phyloP scores from a whole-genome alignment of 1,284 basidiomycete species.

The Melampsora allii-populina region DNA sequence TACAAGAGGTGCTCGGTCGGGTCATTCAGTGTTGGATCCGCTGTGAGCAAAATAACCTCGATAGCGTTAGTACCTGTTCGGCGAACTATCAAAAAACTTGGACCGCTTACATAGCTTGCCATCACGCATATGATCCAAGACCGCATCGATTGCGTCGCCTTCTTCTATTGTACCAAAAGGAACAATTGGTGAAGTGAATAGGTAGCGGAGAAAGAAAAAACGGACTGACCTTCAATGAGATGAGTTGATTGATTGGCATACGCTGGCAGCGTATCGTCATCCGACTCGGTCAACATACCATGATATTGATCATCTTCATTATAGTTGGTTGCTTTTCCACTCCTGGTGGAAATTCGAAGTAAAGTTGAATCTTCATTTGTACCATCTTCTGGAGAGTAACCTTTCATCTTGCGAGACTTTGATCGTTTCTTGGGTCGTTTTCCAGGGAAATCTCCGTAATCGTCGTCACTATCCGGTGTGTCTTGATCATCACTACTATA shows the following conservation, averaged over 20 bases:
- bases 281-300: conserved; percentile 50
- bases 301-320: conserved; percentile 51
- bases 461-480: conserved; percentile 9
- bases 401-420: conserved; percentile 8
- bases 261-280: conserved; percentile 51
- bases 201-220: conserved; percentile 1
- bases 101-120: conserved; percentile 47
- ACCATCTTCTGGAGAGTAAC: conserved; percentile 18
- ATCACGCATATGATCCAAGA: conserved; percentile 55
- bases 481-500: conserved; percentile 8
- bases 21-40: conserved; percentile 52
- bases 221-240: conserved; percentile 26
- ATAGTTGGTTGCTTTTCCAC: conserved; percentile 51
- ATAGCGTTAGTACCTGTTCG: background rate
- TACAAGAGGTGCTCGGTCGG: conserved; percentile 54
- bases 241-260: conserved; percentile 44
- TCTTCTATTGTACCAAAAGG: conserved; percentile 43
- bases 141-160: conserved; percentile 55
- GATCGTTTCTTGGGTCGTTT: conserved; percentile 41
- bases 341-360: conserved; percentile 50
- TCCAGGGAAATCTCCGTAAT: conserved; percentile 6
- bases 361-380: conserved; percentile 44
- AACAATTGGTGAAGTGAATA: background rate
- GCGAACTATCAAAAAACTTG: too few species aligned
- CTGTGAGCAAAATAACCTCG: conserved; percentile 40